Evolutionary conservation across 805 yeast genomes (phyloP).

Genomic region (Ogataea nitratoaversa): DNA sequence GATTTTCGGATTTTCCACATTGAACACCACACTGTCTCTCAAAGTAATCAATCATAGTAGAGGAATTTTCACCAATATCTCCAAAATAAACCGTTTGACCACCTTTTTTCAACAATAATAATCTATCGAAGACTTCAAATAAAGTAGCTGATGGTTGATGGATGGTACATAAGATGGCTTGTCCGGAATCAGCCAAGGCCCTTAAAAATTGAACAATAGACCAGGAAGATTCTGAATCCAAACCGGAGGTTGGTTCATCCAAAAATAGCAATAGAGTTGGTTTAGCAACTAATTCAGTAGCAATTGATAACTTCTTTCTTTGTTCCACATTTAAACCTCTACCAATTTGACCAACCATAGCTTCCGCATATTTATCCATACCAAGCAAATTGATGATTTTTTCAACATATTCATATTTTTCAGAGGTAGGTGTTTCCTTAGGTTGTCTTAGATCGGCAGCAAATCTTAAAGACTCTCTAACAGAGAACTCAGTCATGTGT

Average conservation of each 20-base stretch:
- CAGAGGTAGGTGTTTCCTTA: conserved; percentile 32
- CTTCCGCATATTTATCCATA: conserved; percentile 46
- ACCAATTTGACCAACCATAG: conserved; percentile 43
- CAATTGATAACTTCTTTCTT: conserved; percentile 49
- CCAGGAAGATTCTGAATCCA: conserved; percentile 57
- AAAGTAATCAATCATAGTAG: conserved; percentile 41
- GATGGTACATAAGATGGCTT: conserved; percentile 53
- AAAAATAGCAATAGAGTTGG: conserved; percentile 49
- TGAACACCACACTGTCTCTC: conserved; percentile 56
- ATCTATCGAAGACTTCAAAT: conserved; percentile 40
- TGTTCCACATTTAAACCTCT: conserved; percentile 51
- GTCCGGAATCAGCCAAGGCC: conserved; percentile 47
- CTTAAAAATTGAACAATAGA: conserved; percentile 49
- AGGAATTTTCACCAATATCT: conserved; percentile 45
- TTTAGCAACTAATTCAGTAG: conserved; percentile 51
- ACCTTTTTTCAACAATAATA: conserved; percentile 45
- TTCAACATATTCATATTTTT: conserved; percentile 41
- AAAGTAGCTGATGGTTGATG: conserved; percentile 47
- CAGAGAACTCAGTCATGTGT: conserved; percentile 47
- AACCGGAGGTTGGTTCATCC: conserved; percentile 59
- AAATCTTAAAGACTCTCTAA: conserved; percentile 45
- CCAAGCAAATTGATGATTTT: conserved; percentile 36
- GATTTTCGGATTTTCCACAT: conserved; percentile 61
- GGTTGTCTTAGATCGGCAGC: conserved; percentile 49
- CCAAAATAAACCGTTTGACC: conserved; percentile 52